Percentiles rank a stretch among this genome's conserved stretches.
These are phyloP conservation scores for Edaphochlamys debaryana DNA, from an alignment of 139 green algal species.

Conservation along the genomic window DNA sequence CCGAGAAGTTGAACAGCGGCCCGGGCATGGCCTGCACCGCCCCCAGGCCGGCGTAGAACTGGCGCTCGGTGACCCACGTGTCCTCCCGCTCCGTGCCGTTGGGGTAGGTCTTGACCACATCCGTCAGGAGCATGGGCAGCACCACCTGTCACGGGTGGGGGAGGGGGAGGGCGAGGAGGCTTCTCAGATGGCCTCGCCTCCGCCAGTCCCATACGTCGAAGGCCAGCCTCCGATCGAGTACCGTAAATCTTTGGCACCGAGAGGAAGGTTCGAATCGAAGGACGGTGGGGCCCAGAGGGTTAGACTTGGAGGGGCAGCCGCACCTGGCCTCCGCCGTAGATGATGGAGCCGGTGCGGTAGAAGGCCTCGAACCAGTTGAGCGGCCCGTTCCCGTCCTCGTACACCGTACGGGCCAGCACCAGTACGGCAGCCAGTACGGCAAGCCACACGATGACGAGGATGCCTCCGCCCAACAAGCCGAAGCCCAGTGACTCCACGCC, in stretches of 20 bases:
- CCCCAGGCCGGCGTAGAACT: constrained; percentile 87
- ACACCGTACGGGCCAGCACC: constrained; percentile 45
- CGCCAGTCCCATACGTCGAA: no score
- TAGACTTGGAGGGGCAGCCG: no score
- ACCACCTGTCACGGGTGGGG: constrained; percentile 75
- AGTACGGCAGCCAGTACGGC: constrained; percentile 61
- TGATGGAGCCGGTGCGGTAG: constrained; percentile 89
- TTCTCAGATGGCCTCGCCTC: no score
- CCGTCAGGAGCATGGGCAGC: constrained; percentile 87
- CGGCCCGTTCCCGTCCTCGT: constrained; percentile 45
- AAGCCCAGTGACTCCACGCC: constrained; percentile 74
- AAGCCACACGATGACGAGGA: constrained; percentile 72
- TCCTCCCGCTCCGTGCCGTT: constrained; percentile 49
- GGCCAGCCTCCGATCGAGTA: no score
- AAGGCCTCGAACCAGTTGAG: constrained; percentile 91
- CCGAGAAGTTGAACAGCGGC: constrained; percentile 96
- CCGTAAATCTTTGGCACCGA: no score
- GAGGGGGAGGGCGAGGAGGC: no score
- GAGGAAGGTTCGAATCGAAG: no score
- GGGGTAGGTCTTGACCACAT: constrained; percentile 70
- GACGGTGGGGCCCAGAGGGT: no score
- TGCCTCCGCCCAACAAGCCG: constrained; percentile 57
- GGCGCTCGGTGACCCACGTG: constrained; percentile 84
- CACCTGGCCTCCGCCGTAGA: constrained; percentile 93
- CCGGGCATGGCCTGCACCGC: constrained; percentile 87